A percentile compares a stretch with the other conserved stretches of the same genome.
Evolutionary conservation across 176 grass and related monocot species (phyloP).

Genomic region (Oryza punctata): DNA sequence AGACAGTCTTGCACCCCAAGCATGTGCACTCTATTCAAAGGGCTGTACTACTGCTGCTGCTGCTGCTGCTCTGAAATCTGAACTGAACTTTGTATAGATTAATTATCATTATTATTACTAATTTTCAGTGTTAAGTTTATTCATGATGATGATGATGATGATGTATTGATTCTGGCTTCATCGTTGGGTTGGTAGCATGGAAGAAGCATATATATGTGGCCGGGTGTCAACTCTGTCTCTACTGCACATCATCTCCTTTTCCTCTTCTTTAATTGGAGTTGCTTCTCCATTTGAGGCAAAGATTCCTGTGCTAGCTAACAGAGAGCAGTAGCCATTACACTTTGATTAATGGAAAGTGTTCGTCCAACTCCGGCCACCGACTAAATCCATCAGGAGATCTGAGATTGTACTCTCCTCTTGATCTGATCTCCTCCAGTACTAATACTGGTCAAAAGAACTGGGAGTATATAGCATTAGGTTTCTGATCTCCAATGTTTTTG

Average conservation of each 20-base stretch:
- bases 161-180: background rate
- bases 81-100: background rate
- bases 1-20: conserved; percentile 3
- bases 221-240: conserved; percentile 1
- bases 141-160: background rate
- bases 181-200: conserved; percentile 36
- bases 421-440: background rate
- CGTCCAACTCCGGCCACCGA: conserved; percentile 41
- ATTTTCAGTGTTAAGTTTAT: background rate
- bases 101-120: background rate
- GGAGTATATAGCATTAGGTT: background rate
- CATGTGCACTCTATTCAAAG: conserved; percentile 46
- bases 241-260: background rate
- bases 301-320: conserved; percentile 39
- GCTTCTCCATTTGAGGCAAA: conserved; percentile 48
- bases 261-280: background rate
- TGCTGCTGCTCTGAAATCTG: conserved; percentile 13
- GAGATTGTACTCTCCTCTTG: conserved; percentile 1
- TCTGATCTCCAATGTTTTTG: background rate
- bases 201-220: background rate
- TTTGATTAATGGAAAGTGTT: conserved; percentile 18
- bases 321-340: background rate
- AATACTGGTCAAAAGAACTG: conserved; percentile 27
- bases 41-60: background rate
- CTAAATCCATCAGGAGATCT: conserved; percentile 48